phyloP scores from a whole-genome alignment of 768 basidiomycete genomes.

The Chalciporus chontae region DNA sequence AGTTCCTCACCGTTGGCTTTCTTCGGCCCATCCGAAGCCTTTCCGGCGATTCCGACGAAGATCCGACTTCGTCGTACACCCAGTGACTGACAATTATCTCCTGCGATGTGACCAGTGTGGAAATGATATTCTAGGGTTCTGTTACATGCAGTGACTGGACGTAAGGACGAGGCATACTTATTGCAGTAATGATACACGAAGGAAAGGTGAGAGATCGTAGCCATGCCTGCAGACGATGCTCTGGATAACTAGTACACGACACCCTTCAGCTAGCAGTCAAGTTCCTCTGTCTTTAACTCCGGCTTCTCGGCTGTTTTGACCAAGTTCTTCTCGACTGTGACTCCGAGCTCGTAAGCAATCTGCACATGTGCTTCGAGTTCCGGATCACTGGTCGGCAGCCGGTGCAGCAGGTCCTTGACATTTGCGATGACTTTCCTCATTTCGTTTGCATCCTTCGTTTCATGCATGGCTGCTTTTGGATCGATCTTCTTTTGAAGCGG shows the following conservation, averaged over 20 bases:
- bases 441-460: constrained; percentile 13
- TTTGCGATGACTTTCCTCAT: constrained; percentile 29
- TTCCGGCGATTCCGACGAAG: too few relatives aligned
- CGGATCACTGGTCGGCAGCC: constrained; percentile 17
- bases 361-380: constrained; percentile 26
- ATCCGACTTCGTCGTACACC: too few relatives aligned
- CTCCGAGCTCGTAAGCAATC: constrained; percentile 33
- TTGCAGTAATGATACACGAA: too few relatives aligned
- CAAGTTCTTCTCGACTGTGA: constrained; percentile 22
- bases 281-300: constrained; percentile 23
- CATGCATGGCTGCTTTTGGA: constrained; percentile 31
- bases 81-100: too few relatives aligned
- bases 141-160: too few relatives aligned
- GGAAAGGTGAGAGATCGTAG: too few relatives aligned
- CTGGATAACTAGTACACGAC: not conserved
- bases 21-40: too few relatives aligned
- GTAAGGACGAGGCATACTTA: too few relatives aligned
- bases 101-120: too few relatives aligned
- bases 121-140: too few relatives aligned
- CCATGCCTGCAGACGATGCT: too few relatives aligned
- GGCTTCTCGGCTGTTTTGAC: constrained; percentile 16
- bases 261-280: constrained; percentile 3
- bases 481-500: constrained; percentile 30
- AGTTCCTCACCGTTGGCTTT: too few relatives aligned
- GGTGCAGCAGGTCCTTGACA: constrained; percentile 26